Evolutionary conservation across 257 asterid species (phyloP).

Genomic region (Solanum acaule): DNA sequence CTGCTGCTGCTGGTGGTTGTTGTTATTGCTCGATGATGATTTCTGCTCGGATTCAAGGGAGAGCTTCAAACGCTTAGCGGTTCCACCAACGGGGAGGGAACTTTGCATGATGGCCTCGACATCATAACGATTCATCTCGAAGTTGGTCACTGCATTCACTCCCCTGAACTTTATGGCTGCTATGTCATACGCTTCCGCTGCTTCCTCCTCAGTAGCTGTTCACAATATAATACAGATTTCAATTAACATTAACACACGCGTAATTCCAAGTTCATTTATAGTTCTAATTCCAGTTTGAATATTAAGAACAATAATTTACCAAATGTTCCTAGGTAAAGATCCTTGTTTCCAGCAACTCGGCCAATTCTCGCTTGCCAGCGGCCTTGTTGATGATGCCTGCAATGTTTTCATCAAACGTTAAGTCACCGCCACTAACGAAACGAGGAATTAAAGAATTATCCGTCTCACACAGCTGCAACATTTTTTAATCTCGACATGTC

Average conservation of each 20-base stretch:
- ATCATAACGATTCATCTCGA: constrained; percentile 86
- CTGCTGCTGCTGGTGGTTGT: constrained; percentile 20
- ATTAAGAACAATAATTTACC: constrained; percentile 22
- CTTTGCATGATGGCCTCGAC: constrained; percentile 71
- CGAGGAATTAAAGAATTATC: not conserved
- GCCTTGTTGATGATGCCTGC: constrained; percentile 99
- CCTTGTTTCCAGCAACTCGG: constrained; percentile 93
- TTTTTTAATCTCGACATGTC: not conserved
- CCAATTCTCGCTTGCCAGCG: constrained; percentile 99
- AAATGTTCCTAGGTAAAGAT: constrained; percentile 89
- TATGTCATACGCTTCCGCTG: constrained; percentile 96
- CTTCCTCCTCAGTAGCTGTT: constrained; percentile 97
- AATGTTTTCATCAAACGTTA: not conserved
- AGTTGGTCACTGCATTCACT: constrained; percentile 73
- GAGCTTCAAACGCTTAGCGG: constrained; percentile 71
- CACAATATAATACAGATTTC: not conserved
- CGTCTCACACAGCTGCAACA: not conserved
- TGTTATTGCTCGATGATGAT: not conserved
- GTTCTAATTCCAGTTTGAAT: not conserved
- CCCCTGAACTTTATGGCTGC: constrained; percentile 97
- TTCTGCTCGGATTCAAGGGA: constrained; percentile 48
- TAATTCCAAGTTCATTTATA: not conserved
- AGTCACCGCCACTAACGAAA: not conserved
- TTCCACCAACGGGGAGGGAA: constrained; percentile 83
- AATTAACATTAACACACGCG: not conserved